Percentiles rank a stretch among this genome's conserved stretches.
phyloP scores from a whole-genome alignment of 768 basidiomycete genomes.

The Calocybe gangraenosa region DNA sequence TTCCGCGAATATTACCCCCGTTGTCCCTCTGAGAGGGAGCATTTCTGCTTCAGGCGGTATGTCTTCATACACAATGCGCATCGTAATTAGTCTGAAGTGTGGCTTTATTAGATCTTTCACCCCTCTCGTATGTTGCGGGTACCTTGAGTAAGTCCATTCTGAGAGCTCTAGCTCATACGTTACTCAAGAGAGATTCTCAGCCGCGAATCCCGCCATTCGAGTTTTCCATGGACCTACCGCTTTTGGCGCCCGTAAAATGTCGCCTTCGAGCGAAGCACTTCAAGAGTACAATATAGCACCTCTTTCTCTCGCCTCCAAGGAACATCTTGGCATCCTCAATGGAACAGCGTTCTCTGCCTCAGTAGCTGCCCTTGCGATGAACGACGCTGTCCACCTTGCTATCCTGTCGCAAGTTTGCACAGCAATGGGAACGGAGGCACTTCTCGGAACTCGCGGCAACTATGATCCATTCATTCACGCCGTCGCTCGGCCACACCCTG shows the following conservation, averaged over 20 bases:
- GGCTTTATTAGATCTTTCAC: slow-evolving; percentile 49
- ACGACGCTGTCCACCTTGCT: slow-evolving; percentile 62
- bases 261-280: slow-evolving; percentile 50
- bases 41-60: slow-evolving; percentile 77
- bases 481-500: slow-evolving; percentile 71
- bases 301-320: slow-evolving; percentile 58
- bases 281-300: slow-evolving; percentile 50
- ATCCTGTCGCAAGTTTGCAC: slow-evolving; percentile 69
- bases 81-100: no score
- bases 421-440: slow-evolving; percentile 76
- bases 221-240: slow-evolving; percentile 51
- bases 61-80: slow-evolving; percentile 12
- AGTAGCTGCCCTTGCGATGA: slow-evolving; percentile 65
- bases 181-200: slow-evolving; percentile 11
- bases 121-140: slow-evolving; percentile 63
- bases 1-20: slow-evolving; percentile 57
- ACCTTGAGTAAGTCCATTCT: slow-evolving; percentile 40
- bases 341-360: slow-evolving; percentile 76
- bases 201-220: slow-evolving; percentile 22
- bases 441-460: slow-evolving; percentile 60
- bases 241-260: slow-evolving; percentile 46
- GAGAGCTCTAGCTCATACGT: neutral
- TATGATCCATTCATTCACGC: slow-evolving; percentile 73
- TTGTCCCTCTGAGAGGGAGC: slow-evolving; percentile 78
- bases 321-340: slow-evolving; percentile 68